Evolutionary conservation across 2,329 filamentous ascomycete genomes (phyloP).

Genomic region (Leptographium radiaticola): DNA sequence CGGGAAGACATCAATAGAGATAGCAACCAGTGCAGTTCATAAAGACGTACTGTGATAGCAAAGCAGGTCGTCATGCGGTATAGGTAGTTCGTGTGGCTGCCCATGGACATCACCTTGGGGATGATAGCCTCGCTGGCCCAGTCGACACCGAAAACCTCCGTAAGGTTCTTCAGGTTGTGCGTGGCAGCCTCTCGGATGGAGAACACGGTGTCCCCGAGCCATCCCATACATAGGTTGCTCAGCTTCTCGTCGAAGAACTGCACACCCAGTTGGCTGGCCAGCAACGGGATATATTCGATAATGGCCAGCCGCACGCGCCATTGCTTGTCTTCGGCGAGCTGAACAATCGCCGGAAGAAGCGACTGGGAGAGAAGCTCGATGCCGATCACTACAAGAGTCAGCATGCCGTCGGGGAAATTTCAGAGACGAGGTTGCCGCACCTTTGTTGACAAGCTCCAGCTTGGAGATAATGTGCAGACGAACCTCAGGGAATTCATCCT

Average conservation of each 20-base stretch:
- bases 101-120: conserved; percentile 97
- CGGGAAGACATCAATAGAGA: background rate
- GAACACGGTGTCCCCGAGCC: conserved; percentile 96
- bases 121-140: conserved; percentile 97
- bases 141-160: conserved; percentile 94
- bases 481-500: conserved; percentile 97
- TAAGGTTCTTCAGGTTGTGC: conserved; percentile 94
- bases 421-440: conserved; percentile 27
- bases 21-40: background rate
- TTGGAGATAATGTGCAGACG: conserved; percentile 99
- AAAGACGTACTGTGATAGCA: conserved; percentile 76
- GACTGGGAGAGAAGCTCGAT: conserved; percentile 96
- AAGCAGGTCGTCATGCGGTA: conserved; percentile 99
- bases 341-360: conserved; percentile 90
- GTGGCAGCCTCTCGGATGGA: conserved; percentile 96
- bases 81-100: conserved; percentile 93
- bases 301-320: conserved; percentile 97
- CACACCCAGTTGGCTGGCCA: conserved; percentile 89
- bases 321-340: conserved; percentile 97
- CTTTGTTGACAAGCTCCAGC: conserved; percentile 93
- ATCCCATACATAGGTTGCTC: conserved; percentile 91
- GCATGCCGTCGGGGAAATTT: no score
- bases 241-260: conserved; percentile 98
- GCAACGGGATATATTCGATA: conserved; percentile 95
- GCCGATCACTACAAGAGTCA: conserved; percentile 59